A percentile compares a stretch with the other conserved stretches of the same genome.
Conservation (phyloP, 2,329 filamentous ascomycete species). For the Hymenoscyphus repandus region DNA sequence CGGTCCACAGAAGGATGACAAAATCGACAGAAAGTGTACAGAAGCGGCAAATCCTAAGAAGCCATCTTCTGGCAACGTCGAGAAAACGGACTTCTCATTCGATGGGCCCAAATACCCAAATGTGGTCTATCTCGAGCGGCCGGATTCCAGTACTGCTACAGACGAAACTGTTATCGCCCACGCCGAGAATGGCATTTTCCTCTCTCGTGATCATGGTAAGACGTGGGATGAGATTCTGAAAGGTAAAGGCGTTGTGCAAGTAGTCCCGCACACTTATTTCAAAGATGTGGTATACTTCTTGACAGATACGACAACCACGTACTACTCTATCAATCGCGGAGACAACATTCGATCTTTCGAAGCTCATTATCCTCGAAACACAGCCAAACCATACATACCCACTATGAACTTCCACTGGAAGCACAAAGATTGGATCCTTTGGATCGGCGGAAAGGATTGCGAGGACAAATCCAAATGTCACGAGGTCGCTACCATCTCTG, state of each 20-base stretch:
- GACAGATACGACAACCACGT: slow-evolving; percentile 59
- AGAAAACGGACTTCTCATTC: slow-evolving; percentile 56
- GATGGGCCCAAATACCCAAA: slow-evolving; percentile 48
- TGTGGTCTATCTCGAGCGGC: slow-evolving; percentile 74
- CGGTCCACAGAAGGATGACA: slow-evolving; percentile 62
- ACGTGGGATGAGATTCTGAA: slow-evolving; percentile 70
- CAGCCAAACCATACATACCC: slow-evolving; percentile 34
- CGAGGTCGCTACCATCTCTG: slow-evolving; percentile 68
- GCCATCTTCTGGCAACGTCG: slow-evolving; percentile 63
- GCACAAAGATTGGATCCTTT: slow-evolving; percentile 85
- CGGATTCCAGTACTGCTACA: slow-evolving; percentile 53
- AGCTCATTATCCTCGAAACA: slow-evolving; percentile 51
- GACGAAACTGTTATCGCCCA: slow-evolving; percentile 69
- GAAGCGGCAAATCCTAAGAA: slow-evolving; percentile 44
- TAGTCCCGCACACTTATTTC: slow-evolving; percentile 75
- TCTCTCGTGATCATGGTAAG: slow-evolving; percentile 85
- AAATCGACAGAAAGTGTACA: slow-evolving; percentile 71
- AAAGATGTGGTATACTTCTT: slow-evolving; percentile 86
- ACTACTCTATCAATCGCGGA: slow-evolving; percentile 78
- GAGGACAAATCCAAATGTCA: slow-evolving; percentile 58
- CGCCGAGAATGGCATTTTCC: slow-evolving; percentile 48
- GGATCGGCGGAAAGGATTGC: slow-evolving; percentile 71
- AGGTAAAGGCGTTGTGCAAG: slow-evolving; percentile 61
- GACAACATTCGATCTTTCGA: slow-evolving; percentile 68
- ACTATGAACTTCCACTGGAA: slow-evolving; percentile 78